These are phyloP conservation scores for Citrus glauca DNA, from an alignment of 345 rosid species.

Conservation along the genomic window DNA sequence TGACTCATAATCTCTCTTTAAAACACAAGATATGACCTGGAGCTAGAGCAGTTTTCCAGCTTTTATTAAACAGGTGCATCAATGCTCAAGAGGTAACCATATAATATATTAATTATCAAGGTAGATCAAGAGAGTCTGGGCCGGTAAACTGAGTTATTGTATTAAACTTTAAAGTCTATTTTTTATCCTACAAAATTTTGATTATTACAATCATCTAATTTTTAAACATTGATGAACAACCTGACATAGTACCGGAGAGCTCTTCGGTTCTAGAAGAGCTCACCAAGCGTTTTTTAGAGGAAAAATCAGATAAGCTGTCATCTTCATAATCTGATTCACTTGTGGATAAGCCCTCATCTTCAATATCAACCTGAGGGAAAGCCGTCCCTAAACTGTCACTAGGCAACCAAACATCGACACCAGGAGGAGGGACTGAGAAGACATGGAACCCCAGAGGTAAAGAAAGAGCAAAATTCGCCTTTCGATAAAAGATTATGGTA, in stretches of 20 bases:
- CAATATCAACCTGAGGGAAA: constrained; percentile 18
- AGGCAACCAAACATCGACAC: too few relatives aligned
- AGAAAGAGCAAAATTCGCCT: too few relatives aligned
- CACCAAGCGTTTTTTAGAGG: neutral
- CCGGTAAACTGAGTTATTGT: neutral
- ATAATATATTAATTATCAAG: neutral
- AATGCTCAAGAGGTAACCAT: too few relatives aligned
- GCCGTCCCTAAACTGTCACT: too few relatives aligned
- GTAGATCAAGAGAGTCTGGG: neutral
- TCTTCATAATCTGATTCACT: constrained; percentile 30
- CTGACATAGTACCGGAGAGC: neutral
- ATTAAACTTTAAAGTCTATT: neutral
- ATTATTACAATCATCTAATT: constrained; percentile 6
- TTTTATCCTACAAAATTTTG: neutral
- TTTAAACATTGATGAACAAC: constrained; percentile 11
- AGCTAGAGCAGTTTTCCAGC: too few relatives aligned
- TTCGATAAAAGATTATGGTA: constrained; percentile 24
- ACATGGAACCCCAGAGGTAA: too few relatives aligned
- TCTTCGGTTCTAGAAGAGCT: neutral
- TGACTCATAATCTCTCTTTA: too few relatives aligned
- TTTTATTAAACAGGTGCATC: too few relatives aligned
- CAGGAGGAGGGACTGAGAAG: too few relatives aligned
- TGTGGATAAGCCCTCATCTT: constrained; percentile 12
- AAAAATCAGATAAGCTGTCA: constrained; percentile 6
- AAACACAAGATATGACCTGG: too few relatives aligned